Percentiles rank a stretch among this genome's conserved stretches.
Conservation (phyloP, 1,139 yeast species). For the Hanseniaspora uvarum region DNA sequence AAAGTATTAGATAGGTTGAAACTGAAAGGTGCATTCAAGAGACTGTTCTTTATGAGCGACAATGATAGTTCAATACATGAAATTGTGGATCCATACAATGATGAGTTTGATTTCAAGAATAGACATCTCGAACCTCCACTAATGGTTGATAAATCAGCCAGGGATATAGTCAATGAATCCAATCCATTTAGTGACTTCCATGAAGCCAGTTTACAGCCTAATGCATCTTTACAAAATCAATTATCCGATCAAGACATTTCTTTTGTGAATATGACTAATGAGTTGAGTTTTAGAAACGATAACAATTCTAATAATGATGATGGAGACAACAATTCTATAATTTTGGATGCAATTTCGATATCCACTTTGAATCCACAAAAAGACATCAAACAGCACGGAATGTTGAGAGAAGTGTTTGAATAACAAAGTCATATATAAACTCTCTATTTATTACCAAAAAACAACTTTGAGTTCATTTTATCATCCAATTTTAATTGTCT, state of each 20-base stretch:
- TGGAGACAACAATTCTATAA: not conserved
- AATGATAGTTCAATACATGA: not conserved
- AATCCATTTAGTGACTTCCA: constrained; percentile 9
- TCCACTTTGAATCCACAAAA: constrained; percentile 6
- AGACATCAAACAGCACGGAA: constrained; percentile 2
- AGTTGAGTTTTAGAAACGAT: constrained; percentile 2
- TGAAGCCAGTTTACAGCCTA: constrained; percentile 1
- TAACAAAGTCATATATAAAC: not conserved
- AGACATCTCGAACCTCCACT: constrained; percentile 18
- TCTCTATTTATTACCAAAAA: constrained; percentile 5
- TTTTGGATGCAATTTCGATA: constrained; percentile 1
- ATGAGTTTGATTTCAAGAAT: constrained; percentile 26
- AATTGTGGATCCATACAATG: constrained; percentile 25
- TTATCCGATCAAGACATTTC: not conserved
- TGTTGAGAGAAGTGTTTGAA: constrained; percentile 1
- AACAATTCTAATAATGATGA: not conserved
- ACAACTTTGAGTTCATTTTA: constrained; percentile 3
- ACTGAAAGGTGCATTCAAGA: not conserved
- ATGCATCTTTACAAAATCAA: not conserved
- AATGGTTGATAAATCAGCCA: constrained; percentile 16
- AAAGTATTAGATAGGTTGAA: not conserved
- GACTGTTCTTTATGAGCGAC: not conserved
- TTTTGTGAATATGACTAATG: not conserved
- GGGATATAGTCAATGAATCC: constrained; percentile 13
- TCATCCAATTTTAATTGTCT: constrained; percentile 24